Base-by-base conservation (phyloP, 2,329 filamentous ascomycete species). In the Colletotrichum magnum region DNA sequence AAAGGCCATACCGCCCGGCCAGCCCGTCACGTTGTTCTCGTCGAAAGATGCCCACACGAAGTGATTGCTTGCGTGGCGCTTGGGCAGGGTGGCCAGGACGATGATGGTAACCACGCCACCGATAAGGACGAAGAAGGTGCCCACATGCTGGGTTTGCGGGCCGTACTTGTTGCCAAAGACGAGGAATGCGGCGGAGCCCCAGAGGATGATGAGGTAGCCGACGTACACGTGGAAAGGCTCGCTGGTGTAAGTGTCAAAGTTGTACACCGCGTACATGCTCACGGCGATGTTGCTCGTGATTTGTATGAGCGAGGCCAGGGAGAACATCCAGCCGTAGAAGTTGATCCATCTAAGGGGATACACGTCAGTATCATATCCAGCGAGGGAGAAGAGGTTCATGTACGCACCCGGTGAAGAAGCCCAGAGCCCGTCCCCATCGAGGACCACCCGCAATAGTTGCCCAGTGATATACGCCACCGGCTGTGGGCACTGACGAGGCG, bases 311-410 rank as follows among this genome's bases (percentile, higher is more conserved):
- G 88, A 87, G 4, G 88, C 87, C 6, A 89, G 82, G 70, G 87
- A 88, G 67, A 91, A 89, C 71, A 90, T 85, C 89, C 89, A 91
- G 15, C 84, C 87, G 69, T 85, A 87, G 73, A 87, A 88, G 75
- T 89, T 89, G 71, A 84, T 79, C 80, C 82, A 84, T 47, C 43
- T 18, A 36, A 3, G 2, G 36, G 1, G 28, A 15, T 2, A 6
- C 18, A 0, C 32, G 5, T 36, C 1, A 36, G 32, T 36, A 5
- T 5, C 13, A 18, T 5, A 1, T 4, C 28, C 15, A 21, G 6
- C 16, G 15, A 6, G 12, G 13, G 36, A 21, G 15, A 45, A 21
- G 2, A 15, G 16, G 26, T 13, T 1, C n/a, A 24, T 39, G 15
- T n/a, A n/a, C 47, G 39, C 28, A 60, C 12, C 83, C 82, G 0